Conservation (phyloP, 1,284 basidiomycete genomes). For the Puccinia sorghi region DNA sequence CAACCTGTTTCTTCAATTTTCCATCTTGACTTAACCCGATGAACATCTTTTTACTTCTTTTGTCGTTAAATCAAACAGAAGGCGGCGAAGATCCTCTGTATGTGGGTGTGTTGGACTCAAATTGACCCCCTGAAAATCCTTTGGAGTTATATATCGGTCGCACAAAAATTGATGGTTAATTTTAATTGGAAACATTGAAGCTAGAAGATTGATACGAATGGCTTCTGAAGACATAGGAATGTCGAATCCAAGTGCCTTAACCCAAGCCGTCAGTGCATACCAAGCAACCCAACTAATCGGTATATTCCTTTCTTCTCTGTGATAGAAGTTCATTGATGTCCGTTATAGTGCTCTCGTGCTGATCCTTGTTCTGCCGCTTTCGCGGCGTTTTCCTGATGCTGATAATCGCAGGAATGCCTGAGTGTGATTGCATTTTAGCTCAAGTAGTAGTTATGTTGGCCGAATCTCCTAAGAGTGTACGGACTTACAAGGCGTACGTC, state of each 20-base stretch:
- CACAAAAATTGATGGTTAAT: not conserved
- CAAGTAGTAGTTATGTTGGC: conserved; percentile 79
- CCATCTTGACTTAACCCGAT: conserved; percentile 62
- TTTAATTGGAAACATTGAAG: conserved; percentile 37
- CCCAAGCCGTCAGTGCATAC: conserved; percentile 72
- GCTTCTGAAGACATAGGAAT: conserved; percentile 83
- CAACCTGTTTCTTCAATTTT: conserved; percentile 51
- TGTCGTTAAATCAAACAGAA: conserved; percentile 59
- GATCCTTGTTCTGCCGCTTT: conserved; percentile 55
- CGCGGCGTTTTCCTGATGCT: conserved; percentile 61
- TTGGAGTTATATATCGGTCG: not conserved
- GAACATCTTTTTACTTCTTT: conserved; percentile 56
- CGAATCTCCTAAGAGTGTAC: conserved; percentile 78
- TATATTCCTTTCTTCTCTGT: conserved; percentile 62
- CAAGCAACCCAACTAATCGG: conserved; percentile 79
- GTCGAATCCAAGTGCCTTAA: conserved; percentile 63
- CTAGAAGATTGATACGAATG: conserved; percentile 74
- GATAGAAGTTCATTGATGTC: not conserved
- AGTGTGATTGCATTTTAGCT: conserved; percentile 62
- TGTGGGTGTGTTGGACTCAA: conserved; percentile 74
- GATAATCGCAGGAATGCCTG: conserved; percentile 51
- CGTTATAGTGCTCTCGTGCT: not conserved
- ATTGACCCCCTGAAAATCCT: not conserved
- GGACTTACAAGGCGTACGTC: conserved; percentile 74
- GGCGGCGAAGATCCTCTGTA: conserved; percentile 88